Evolutionary conservation across 345 rosid genomes (phyloP), one percentile per base, ranked within the genome.

Genomic region (Alliaria petiolata): DNA sequence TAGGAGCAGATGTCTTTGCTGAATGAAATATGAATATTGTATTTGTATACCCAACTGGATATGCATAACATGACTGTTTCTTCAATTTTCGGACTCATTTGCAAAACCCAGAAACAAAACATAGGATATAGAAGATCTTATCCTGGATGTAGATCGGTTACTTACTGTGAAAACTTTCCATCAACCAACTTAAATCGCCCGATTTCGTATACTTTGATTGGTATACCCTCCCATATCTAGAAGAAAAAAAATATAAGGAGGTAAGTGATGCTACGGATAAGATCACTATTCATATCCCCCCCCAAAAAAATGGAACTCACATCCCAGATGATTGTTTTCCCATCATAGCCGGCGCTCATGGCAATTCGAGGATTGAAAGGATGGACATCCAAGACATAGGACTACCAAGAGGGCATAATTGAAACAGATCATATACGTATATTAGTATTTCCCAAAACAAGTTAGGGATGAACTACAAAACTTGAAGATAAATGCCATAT

Each of bases 261-360:
- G 77, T 68, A 49, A 76, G 65, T 71, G 39, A 74, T 8, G 17
- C 60, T 40, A 46, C 26, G 20, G 53, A 68, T 13, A 74, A 53
- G 57, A 64, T 20, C 59, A 55, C 56, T 55, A 52, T 19, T 17
- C 16, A 20, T 62, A 6, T 50, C 31, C n/a, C n/a, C n/a, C n/a
- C 9, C 17, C 33, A 52, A 58, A 42, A 65, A 70, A n/a, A 42
- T 58, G 73, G 40, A 81, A 86, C 99, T 89, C 84, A 95, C 99
- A 86, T 95, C 99, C 98, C 99, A 95, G 71, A 95, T 84, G 67
- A 95, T 95, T 64, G 98, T 90, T 78, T 76, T 85, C 70, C 99
- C 99, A 83, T 95, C 99, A 75, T 95, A 95, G 67, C 99, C 99
- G 79, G 99, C 98, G 61, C 98, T 95, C 99, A 95, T 95, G 15